These are phyloP conservation scores for Thielaviopsis populi DNA, from an alignment of 2,329 filamentous ascomycete genomes.

Conservation along the genomic window DNA sequence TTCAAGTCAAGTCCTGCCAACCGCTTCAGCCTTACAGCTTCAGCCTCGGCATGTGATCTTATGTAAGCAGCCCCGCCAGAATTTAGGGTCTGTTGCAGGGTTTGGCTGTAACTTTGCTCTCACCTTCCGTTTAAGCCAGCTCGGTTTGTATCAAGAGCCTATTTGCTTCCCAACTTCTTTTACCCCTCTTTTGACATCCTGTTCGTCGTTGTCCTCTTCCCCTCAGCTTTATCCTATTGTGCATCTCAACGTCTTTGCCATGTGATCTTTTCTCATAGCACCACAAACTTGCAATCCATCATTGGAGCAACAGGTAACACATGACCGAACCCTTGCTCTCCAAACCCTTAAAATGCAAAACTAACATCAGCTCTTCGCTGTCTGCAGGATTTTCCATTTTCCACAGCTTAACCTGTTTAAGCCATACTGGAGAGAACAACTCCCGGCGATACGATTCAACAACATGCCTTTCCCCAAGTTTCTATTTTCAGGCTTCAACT, in stretches of 20 bases:
- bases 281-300: too few species aligned
- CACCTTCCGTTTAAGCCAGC: not conserved
- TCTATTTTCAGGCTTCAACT: not conserved
- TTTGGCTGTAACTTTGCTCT: not conserved
- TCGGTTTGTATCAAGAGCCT: not conserved
- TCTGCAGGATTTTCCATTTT: slow-evolving; percentile 1
- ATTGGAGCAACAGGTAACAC: too few species aligned
- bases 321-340: not conserved
- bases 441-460: not conserved
- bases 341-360: not conserved
- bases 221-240: not conserved
- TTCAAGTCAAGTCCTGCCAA: not conserved
- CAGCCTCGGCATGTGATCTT: not conserved
- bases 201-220: not conserved
- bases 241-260: not conserved
- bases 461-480: not conserved
- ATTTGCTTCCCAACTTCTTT: not conserved
- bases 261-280: too few species aligned
- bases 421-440: not conserved
- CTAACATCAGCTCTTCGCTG: not conserved
- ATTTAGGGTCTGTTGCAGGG: not conserved
- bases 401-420: not conserved
- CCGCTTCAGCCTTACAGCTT: not conserved
- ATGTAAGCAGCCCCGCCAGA: not conserved
- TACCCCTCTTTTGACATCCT: too few species aligned